Evolutionary conservation across 495 filamentous ascomycete species (phyloP).

Genomic region (Penicillium lividum): DNA sequence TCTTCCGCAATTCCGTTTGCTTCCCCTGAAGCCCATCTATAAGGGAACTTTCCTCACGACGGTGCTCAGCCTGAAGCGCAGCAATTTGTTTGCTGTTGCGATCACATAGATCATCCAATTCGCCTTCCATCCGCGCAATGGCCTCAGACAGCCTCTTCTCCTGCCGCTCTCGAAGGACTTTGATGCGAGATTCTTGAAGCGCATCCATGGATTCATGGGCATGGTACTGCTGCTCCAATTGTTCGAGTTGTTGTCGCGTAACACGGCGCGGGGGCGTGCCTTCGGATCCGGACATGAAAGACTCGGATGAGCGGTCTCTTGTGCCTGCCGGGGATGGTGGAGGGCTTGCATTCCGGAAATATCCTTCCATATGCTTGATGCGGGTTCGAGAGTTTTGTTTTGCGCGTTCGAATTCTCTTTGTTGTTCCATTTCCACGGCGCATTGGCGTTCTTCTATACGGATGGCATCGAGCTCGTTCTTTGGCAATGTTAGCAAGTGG

Average conservation of each 20-base stretch:
- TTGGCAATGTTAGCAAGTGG: neutral
- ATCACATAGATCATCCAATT: slow-evolving; percentile 57
- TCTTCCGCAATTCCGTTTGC: slow-evolving; percentile 47
- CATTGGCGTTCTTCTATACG: slow-evolving; percentile 75
- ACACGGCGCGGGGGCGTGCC: slow-evolving; percentile 28
- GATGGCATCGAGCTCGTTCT: slow-evolving; percentile 51
- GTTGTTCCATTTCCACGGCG: slow-evolving; percentile 65
- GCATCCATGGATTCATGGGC: slow-evolving; percentile 68
- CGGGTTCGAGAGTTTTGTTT: slow-evolving; percentile 64
- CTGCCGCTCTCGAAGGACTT: slow-evolving; percentile 77
- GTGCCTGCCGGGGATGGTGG: slow-evolving; percentile 30
- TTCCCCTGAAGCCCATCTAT: slow-evolving; percentile 50
- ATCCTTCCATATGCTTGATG: slow-evolving; percentile 78
- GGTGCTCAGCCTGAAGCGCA: slow-evolving; percentile 54
- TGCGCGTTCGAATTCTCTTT: slow-evolving; percentile 57
- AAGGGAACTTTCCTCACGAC: slow-evolving; percentile 53
- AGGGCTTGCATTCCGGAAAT: slow-evolving; percentile 61
- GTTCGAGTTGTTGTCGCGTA: slow-evolving; percentile 46
- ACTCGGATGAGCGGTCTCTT: slow-evolving; percentile 21
- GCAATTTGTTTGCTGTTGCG: slow-evolving; percentile 53
- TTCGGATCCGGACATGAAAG: slow-evolving; percentile 25
- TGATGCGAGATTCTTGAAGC: slow-evolving; percentile 71
- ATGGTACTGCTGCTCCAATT: slow-evolving; percentile 71
- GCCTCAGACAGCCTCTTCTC: slow-evolving; percentile 68
- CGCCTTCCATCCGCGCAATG: slow-evolving; percentile 61